phyloP scores from a whole-genome alignment of 306 rosid species.

The Carpinus viminea region DNA sequence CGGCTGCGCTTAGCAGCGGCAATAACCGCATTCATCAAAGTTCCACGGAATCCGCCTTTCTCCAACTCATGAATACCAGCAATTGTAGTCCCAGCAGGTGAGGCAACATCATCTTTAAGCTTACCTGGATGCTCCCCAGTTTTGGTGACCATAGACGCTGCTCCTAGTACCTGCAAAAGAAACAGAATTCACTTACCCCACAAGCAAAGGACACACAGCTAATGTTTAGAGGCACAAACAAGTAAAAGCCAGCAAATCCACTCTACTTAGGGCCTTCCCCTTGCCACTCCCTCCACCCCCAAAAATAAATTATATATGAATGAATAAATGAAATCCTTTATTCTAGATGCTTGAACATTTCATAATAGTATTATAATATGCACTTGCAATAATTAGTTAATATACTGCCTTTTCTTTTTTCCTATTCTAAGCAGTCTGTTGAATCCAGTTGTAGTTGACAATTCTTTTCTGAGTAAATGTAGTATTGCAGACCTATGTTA shows the following conservation, averaged over 20 bases:
- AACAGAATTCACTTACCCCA: not conserved
- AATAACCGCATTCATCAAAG: constrained; percentile 82
- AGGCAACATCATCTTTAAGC: constrained; percentile 85
- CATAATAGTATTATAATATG: no score
- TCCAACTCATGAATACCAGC: constrained; percentile 86
- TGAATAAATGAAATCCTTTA: not conserved
- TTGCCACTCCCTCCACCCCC: not conserved
- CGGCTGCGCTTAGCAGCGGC: constrained; percentile 76
- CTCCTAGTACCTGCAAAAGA: constrained; percentile 73
- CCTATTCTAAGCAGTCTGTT: no score
- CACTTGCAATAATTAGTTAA: no score
- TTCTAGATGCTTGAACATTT: no score
- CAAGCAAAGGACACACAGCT: not conserved
- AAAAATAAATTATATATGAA: not conserved
- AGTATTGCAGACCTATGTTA: not conserved
- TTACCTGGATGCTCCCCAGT: constrained; percentile 81
- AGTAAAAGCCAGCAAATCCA: constrained; percentile 7
- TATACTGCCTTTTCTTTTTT: no score
- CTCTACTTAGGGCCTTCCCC: not conserved
- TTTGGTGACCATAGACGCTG: constrained; percentile 69
- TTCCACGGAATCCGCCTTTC: constrained; percentile 91
- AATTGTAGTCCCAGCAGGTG: constrained; percentile 91
- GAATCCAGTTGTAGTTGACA: no score
- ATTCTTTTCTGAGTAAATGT: no score
- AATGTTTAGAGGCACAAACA: not conserved